Evolutionary conservation across 2,329 filamentous ascomycete genomes (phyloP).

Genomic region (Penicillium crustosum): DNA sequence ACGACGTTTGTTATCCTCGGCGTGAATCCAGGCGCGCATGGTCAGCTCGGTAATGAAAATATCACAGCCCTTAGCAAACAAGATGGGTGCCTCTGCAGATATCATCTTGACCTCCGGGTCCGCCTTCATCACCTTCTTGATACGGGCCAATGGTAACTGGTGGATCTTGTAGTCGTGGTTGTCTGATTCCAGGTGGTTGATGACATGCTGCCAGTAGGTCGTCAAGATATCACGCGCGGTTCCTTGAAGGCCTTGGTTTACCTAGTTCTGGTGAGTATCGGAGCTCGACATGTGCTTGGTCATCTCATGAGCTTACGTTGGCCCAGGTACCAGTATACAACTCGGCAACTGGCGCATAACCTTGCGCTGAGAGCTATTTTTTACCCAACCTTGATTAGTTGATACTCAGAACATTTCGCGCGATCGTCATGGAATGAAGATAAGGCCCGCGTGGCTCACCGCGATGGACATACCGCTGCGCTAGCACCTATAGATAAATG

Average conservation of each 20-base stretch:
- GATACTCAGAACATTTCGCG: neutral
- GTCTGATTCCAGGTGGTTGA: constrained; percentile 90
- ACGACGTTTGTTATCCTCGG: constrained; percentile 96
- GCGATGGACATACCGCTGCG: constrained; percentile 58
- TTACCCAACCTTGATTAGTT: constrained; percentile 24
- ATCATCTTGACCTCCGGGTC: constrained; percentile 99
- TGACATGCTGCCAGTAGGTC: constrained; percentile 98
- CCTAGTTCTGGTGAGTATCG: constrained; percentile 53
- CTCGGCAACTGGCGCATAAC: constrained; percentile 83
- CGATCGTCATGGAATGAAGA: neutral
- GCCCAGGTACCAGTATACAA: constrained; percentile 93
- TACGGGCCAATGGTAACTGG: constrained; percentile 92
- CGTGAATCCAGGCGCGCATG: constrained; percentile 99
- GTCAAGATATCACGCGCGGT: constrained; percentile 96
- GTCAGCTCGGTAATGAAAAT: constrained; percentile 99
- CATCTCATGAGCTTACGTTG: constrained; percentile 63
- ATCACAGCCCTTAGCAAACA: constrained; percentile 97
- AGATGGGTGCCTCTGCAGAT: constrained; percentile 92
- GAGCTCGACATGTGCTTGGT: neutral
- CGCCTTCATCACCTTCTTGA: constrained; percentile 99
- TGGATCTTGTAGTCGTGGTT: constrained; percentile 98
- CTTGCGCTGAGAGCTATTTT: constrained; percentile 74
- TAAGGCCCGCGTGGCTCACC: neutral
- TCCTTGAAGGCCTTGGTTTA: constrained; percentile 90
- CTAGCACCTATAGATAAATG: constrained; percentile 58